phyloP scores from a whole-genome alignment of 139 green algal genomes.

The Chlorella sorokiniana region DNA sequence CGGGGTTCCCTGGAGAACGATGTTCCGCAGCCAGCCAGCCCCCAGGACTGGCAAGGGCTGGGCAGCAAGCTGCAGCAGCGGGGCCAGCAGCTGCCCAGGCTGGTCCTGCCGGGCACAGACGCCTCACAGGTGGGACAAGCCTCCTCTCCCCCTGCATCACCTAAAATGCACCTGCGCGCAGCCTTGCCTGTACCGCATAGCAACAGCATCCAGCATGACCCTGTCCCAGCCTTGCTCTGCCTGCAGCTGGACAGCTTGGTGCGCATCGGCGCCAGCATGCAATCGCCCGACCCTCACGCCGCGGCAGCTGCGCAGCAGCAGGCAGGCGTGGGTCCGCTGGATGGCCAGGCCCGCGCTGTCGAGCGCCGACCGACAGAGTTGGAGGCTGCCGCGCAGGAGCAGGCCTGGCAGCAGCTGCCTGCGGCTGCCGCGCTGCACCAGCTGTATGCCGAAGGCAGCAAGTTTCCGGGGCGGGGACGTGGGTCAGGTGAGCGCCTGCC shows the following conservation, averaged over 20 bases:
- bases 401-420: not conserved
- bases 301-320: too few species aligned
- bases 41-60: not conserved
- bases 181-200: not conserved
- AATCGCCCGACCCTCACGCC: constrained; percentile 17
- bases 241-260: constrained; percentile 39
- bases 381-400: too few species aligned
- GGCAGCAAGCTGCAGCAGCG: not conserved
- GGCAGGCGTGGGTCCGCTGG: too few species aligned
- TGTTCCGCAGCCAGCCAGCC: not conserved
- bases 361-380: too few species aligned
- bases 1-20: not conserved
- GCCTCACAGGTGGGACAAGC: constrained; percentile 15
- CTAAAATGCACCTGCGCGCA: not conserved
- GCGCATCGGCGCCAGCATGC: constrained; percentile 35
- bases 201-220: not conserved
- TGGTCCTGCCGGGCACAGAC: constrained; percentile 27
- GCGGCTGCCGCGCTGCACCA: not conserved
- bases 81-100: constrained; percentile 2
- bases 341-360: too few species aligned
- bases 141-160: not conserved
- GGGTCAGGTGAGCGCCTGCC: constrained; percentile 23
- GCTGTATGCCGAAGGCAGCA: not conserved
- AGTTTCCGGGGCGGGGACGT: constrained; percentile 25
- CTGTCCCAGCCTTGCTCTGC: not conserved